Evolutionary conservation across 805 yeast species (phyloP).

Genomic region (Myxozyma nipponensis): DNA sequence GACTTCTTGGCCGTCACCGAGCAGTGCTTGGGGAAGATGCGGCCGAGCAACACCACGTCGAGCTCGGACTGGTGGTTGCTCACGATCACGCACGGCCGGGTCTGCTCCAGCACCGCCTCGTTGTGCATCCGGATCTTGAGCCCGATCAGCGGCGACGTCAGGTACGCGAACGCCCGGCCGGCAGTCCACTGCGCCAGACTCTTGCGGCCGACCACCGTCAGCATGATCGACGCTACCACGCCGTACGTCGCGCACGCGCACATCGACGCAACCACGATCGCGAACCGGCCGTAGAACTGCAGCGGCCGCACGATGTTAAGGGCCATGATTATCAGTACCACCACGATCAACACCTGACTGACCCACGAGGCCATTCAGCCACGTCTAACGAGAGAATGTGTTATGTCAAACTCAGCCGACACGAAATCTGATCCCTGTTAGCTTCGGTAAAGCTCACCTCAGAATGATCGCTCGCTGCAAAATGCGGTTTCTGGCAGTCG

Average conservation of each 20-base stretch:
- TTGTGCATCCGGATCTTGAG: conserved; percentile 65
- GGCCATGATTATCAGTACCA: conserved; percentile 14
- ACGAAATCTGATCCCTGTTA: too few species aligned
- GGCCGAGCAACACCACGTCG: conserved; percentile 78
- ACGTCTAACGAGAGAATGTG: too few species aligned
- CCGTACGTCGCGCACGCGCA: conserved; percentile 41
- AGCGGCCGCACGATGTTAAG: conserved; percentile 31
- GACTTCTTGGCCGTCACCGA: conserved; percentile 90
- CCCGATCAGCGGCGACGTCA: conserved; percentile 61
- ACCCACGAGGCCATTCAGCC: conserved; percentile 28
- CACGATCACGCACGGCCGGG: conserved; percentile 69
- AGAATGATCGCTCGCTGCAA: too few species aligned
- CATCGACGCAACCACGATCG: conserved; percentile 34
- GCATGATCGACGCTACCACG: conserved; percentile 64
- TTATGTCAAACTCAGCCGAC: too few species aligned
- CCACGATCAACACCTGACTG: conserved; percentile 2
- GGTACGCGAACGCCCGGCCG: conserved; percentile 71
- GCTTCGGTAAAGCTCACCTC: too few species aligned
- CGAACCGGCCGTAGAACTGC: conserved; percentile 36
- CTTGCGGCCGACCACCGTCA: conserved; percentile 67
- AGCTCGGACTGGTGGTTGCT: conserved; percentile 86
- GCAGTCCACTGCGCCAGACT: conserved; percentile 84
- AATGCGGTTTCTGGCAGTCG: too few species aligned
- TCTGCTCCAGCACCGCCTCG: conserved; percentile 50
- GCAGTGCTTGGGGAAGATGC: conserved; percentile 79